phyloP scores from a whole-genome alignment of 345 rosid species.

The Acer negundo region DNA sequence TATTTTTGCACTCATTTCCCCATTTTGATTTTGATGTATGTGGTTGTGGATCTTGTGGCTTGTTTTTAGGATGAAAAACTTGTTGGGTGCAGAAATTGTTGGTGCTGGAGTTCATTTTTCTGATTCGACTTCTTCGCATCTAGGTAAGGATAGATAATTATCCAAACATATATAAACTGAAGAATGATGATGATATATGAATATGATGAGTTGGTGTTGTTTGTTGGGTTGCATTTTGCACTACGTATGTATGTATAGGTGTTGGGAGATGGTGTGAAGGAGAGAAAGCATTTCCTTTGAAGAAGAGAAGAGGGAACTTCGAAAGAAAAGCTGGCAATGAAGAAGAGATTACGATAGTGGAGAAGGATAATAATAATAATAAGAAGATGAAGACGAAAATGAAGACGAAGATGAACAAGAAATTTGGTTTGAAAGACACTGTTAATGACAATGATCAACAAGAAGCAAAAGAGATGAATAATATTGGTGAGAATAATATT shows the following conservation, averaged over 20 bases:
- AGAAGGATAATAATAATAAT: constrained; percentile 22
- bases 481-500: no score
- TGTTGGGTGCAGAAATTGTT: constrained; percentile 39
- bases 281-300: constrained; percentile 51
- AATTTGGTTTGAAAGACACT: constrained; percentile 12
- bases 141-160: constrained; percentile 40
- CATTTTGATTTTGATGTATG: constrained; percentile 13
- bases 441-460: background rate
- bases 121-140: constrained; percentile 37
- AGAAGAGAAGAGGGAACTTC: constrained; percentile 60
- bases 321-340: constrained; percentile 17
- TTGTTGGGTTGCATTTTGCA: constrained; percentile 17
- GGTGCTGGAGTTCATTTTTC: constrained; percentile 19
- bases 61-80: constrained; percentile 32
- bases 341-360: constrained; percentile 15
- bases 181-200: background rate
- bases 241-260: constrained; percentile 23
- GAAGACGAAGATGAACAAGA: constrained; percentile 52
- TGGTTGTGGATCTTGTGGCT: constrained; percentile 32
- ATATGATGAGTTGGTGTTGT: constrained; percentile 6
- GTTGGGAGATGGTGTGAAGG: constrained; percentile 43
- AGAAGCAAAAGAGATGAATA: background rate
- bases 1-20: constrained; percentile 25
- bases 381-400: constrained; percentile 22
- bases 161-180: background rate